These are phyloP conservation scores for Homolaphlyctis polyrhiza DNA, from an alignment of 371 early-diverging fungal genomes.

Conservation along the genomic window DNA sequence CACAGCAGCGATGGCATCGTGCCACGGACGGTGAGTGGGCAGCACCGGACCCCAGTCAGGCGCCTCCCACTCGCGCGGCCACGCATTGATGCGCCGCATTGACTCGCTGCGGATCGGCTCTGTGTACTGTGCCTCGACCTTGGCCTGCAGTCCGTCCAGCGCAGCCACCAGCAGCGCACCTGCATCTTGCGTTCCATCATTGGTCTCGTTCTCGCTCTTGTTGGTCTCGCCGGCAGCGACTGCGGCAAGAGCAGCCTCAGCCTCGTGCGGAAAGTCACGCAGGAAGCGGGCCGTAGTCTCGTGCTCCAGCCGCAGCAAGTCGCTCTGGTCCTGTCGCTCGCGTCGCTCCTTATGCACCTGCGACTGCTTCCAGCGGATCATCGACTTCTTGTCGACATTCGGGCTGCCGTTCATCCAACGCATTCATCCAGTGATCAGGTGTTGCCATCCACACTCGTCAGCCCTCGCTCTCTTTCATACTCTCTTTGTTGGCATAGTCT, in stretches of 20 bases:
- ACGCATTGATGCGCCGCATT: not conserved
- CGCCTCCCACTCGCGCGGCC: conserved; percentile 15
- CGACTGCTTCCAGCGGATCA: conserved; percentile 88
- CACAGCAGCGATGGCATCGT: conserved; percentile 4
- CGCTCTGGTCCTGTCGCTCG: conserved; percentile 71
- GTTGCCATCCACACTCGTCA: no score
- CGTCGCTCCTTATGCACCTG: conserved; percentile 86
- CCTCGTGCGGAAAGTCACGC: conserved; percentile 13
- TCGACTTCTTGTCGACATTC: conserved; percentile 91
- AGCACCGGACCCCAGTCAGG: conserved; percentile 26
- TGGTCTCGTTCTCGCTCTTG: conserved; percentile 21
- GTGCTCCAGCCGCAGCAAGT: conserved; percentile 53
- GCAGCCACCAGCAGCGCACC: conserved; percentile 13
- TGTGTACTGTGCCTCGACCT: conserved; percentile 8
- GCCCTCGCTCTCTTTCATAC: no score
- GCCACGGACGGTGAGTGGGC: conserved; percentile 14
- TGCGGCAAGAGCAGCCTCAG: not conserved
- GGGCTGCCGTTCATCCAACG: conserved; percentile 57
- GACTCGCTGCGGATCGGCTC: not conserved
- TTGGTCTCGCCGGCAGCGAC: conserved; percentile 24
- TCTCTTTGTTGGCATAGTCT: not conserved
- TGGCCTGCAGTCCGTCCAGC: conserved; percentile 20
- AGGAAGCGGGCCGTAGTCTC: conserved; percentile 39
- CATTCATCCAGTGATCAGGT: no score
- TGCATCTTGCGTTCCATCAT: no score